These are phyloP conservation scores for Paramarasmius palmivorus DNA, from an alignment of 1,284 basidiomycete species.

Conservation along the genomic window DNA sequence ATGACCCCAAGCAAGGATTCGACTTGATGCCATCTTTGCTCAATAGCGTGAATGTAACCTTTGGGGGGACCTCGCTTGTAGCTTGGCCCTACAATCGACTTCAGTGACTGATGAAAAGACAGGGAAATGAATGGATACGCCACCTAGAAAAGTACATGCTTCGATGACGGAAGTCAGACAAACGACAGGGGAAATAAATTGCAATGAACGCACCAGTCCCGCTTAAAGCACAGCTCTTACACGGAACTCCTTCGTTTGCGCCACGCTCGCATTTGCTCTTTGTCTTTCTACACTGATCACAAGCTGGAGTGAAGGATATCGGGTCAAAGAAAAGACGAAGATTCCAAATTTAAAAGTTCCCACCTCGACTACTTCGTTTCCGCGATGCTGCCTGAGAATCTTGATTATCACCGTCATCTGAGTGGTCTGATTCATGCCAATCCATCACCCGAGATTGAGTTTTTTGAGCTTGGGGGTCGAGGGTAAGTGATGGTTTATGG, in stretches of 20 bases:
- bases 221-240: constrained; percentile 67
- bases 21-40: constrained; percentile 86
- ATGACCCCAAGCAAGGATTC: constrained; percentile 81
- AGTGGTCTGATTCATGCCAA: constrained; percentile 57
- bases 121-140: neutral
- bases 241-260: constrained; percentile 49
- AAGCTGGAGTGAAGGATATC: constrained; percentile 46
- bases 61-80: constrained; percentile 87
- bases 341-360: constrained; percentile 11
- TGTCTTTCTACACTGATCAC: constrained; percentile 82
- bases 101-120: neutral
- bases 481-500: constrained; percentile 15
- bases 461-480: neutral
- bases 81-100: constrained; percentile 56
- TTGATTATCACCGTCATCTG: constrained; percentile 53
- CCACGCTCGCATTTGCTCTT: constrained; percentile 84
- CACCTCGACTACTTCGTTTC: constrained; percentile 73
- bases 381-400: constrained; percentile 41
- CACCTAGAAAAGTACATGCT: constrained; percentile 16
- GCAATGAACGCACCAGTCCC: constrained; percentile 56
- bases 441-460: constrained; percentile 36
- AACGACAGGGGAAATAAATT: constrained; percentile 1
- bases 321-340: neutral
- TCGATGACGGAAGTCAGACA: neutral
- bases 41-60: constrained; percentile 89